Base-by-base conservation (phyloP, 1,284 basidiomycete species). In the Malassezia sympodialis region DNA sequence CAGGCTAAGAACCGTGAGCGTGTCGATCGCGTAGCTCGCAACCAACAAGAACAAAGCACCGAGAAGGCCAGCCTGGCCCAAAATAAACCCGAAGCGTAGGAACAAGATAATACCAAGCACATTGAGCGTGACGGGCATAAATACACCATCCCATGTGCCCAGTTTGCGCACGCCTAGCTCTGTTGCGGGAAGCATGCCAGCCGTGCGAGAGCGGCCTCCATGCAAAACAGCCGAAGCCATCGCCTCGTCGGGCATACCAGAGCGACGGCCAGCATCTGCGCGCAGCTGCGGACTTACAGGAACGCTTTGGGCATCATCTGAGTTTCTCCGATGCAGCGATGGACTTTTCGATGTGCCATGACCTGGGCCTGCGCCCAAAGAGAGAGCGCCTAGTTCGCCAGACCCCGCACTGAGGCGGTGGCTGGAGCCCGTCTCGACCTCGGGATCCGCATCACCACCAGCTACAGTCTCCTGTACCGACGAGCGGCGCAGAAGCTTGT, bases 31-130 rank as follows among this genome's bases (percentile, higher is more conserved):
- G 39, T 72, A 73, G 51, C 67, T 71, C 35, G 67, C 24, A 6
- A 66, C 23, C 15, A 73, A 59, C 14, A 73, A 61, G 12, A 68
- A 58, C 37, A 73, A 52, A 3, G 72, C 50, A 27, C 72, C 72
- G 1, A 73, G 52, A 41, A 73, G 54, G 15, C 72, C 72, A 2
- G 67, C 68, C 53, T 73, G 72, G 3, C 72, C 72, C 3, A 73
- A 56, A 43, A 73, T 66, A 52, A 73, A 73, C 21, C 72, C 72
- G 51, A 73, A 73, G 42, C 72, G 68, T 31, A 73, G 53, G 44
- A 73, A 73, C 52, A 73, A 60, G 34, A 73, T 73, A 57, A 73
- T 72, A 35, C 72, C 70, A 27, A 73, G 56, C 43, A 73, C 72
- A 59, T 72, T 73, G 40, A 73, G 65, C 53, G 67, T 68, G 59